phyloP scores from a whole-genome alignment of 2,329 filamentous ascomycete species.

The Aspergillus aculeatinus region DNA sequence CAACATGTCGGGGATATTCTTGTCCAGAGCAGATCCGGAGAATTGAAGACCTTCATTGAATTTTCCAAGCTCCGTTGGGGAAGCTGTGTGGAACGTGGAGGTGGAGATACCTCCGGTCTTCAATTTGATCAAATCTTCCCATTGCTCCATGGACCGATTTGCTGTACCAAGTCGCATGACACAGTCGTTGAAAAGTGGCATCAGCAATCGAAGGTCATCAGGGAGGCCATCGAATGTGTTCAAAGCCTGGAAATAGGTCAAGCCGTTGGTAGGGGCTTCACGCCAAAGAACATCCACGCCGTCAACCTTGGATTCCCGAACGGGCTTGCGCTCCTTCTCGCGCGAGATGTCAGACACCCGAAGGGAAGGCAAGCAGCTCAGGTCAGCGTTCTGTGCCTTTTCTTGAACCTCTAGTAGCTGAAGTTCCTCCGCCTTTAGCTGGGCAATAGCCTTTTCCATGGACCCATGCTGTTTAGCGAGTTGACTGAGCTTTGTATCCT shows the following conservation, averaged over 20 bases:
- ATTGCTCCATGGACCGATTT: constrained; percentile 83
- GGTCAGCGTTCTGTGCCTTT: constrained; percentile 76
- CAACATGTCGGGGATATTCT: constrained; percentile 89
- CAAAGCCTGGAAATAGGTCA: constrained; percentile 93
- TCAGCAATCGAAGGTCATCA: constrained; percentile 76
- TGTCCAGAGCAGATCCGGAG: constrained; percentile 82
- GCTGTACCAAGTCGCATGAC: constrained; percentile 92
- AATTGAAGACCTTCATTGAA: constrained; percentile 81
- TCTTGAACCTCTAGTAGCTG: constrained; percentile 79
- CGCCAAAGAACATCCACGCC: constrained; percentile 79
- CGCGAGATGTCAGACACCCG: constrained; percentile 87
- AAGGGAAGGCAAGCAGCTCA: constrained; percentile 84
- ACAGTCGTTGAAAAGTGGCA: constrained; percentile 87
- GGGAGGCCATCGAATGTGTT: constrained; percentile 77
- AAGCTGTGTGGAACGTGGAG: constrained; percentile 78
- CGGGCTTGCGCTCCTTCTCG: constrained; percentile 70
- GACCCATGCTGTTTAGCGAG: constrained; percentile 67
- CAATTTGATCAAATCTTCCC: constrained; percentile 93
- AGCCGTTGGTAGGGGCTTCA: constrained; percentile 87
- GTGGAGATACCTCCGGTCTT: constrained; percentile 90
- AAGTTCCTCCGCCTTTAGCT: constrained; percentile 75
- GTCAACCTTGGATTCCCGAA: constrained; percentile 57
- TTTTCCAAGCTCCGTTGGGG: constrained; percentile 67
- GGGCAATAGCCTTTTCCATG: constrained; percentile 67
- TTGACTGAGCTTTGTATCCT: constrained; percentile 72